A percentile compares a stretch with the other conserved stretches of the same genome.
phyloP scores from a whole-genome alignment of 495 filamentous ascomycete genomes.

The Xylaria sp. region DNA sequence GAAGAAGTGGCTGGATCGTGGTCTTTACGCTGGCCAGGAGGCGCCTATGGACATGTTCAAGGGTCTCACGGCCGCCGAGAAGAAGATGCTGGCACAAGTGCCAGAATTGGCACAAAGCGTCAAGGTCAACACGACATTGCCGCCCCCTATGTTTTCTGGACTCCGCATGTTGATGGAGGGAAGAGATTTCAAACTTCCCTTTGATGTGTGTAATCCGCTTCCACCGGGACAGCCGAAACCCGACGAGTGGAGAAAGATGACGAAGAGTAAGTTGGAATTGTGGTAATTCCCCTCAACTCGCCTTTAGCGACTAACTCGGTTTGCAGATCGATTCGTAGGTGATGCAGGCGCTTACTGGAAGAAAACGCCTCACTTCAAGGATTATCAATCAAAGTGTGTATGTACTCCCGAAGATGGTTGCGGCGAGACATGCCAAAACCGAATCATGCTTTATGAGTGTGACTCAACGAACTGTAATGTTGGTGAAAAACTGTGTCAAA shows the following conservation, averaged over 20 bases:
- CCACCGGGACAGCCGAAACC: constrained; percentile 87
- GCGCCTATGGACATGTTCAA: constrained; percentile 63
- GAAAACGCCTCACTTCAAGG: constrained; percentile 72
- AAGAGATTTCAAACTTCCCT: constrained; percentile 87
- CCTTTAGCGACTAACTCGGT: constrained; percentile 21
- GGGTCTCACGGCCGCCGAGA: constrained; percentile 62
- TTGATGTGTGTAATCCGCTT: constrained; percentile 85
- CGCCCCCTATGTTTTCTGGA: constrained; percentile 52
- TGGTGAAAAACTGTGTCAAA: constrained; percentile 72
- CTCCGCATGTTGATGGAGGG: constrained; percentile 65
- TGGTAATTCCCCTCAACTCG: constrained; percentile 16
- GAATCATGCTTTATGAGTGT: constrained; percentile 97
- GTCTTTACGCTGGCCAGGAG: constrained; percentile 89
- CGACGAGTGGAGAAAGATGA: constrained; percentile 86
- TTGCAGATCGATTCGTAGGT: constrained; percentile 85
- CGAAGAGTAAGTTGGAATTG: constrained; percentile 68
- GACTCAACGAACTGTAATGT: constrained; percentile 87
- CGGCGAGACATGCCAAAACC: constrained; percentile 88
- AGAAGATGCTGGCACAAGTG: constrained; percentile 64
- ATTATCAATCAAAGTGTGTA: constrained; percentile 77
- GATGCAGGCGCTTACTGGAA: constrained; percentile 88
- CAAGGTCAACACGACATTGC: constrained; percentile 52
- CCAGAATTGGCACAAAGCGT: constrained; percentile 50
- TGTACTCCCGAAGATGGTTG: constrained; percentile 81
- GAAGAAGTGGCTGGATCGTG: constrained; percentile 81